Evolutionary conservation across 495 filamentous ascomycete genomes (phyloP).

Genomic region (Podospora didyma): DNA sequence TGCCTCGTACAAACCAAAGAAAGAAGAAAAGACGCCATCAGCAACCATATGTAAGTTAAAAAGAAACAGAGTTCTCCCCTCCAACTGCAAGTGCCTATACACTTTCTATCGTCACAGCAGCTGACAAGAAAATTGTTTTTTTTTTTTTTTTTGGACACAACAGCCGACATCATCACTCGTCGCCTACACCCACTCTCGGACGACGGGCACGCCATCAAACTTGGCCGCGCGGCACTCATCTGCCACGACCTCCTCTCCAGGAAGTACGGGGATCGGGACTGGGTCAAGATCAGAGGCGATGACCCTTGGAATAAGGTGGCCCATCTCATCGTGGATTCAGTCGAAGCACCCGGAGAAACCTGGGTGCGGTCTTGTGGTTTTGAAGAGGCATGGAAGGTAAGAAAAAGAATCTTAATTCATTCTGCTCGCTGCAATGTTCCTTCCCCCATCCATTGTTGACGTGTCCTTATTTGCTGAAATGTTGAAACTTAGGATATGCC

Average conservation of each 20-base stretch:
- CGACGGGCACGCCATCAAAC: conserved; percentile 75
- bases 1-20: conserved; percentile 43
- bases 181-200: conserved; percentile 55
- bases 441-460: too few relatives aligned
- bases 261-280: conserved; percentile 36
- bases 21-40: not conserved
- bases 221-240: conserved; percentile 60
- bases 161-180: conserved; percentile 38
- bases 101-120: too few relatives aligned
- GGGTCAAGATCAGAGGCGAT: conserved; percentile 53
- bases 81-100: not conserved
- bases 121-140: not conserved
- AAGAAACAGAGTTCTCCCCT: not conserved
- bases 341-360: conserved; percentile 39
- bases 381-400: conserved; percentile 53
- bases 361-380: conserved; percentile 59
- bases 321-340: conserved; percentile 59
- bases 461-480: too few relatives aligned
- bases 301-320: conserved; percentile 69
- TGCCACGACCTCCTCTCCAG: conserved; percentile 23
- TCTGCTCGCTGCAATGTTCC: too few relatives aligned
- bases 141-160: not conserved
- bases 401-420: not conserved
- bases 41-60: not conserved
- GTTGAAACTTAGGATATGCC: too few relatives aligned